Percentiles rank a stretch among this genome's conserved stretches.
Conservation (phyloP, 2,329 filamentous ascomycete species). For the Paraconiothyrium sp. region DNA sequence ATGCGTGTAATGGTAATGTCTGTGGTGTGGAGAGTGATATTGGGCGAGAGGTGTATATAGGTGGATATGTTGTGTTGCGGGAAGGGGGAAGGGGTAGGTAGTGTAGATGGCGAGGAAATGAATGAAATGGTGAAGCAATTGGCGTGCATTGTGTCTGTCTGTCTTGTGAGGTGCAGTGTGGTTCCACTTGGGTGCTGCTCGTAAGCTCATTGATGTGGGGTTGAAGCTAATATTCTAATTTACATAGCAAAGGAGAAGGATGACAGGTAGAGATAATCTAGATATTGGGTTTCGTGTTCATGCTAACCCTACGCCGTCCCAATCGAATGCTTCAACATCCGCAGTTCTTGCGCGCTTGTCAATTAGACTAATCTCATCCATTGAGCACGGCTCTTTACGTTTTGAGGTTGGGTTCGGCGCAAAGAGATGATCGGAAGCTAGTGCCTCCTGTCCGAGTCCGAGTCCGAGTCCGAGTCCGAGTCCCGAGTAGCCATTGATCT, state of each 20-base stretch:
- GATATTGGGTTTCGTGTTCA: not conserved
- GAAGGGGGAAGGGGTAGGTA: not conserved
- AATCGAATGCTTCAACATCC: not conserved
- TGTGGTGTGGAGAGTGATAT: not conserved
- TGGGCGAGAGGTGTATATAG: not conserved
- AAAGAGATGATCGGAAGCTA: too few relatives aligned
- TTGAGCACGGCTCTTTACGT: not conserved
- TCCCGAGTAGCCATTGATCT: not conserved
- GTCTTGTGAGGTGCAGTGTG: not conserved
- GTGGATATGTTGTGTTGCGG: not conserved
- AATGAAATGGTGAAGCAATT: not conserved
- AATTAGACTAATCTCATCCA: not conserved
- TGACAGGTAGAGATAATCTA: too few relatives aligned
- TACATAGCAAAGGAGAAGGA: too few relatives aligned
- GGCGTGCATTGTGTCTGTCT: not conserved
- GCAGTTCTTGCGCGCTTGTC: not conserved
- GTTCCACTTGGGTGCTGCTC: too few relatives aligned
- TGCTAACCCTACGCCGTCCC: not conserved
- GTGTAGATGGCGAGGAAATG: not conserved
- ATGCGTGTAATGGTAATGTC: constrained; percentile 13
- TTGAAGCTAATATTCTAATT: too few relatives aligned
- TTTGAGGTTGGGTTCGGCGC: not conserved
- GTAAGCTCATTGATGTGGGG: too few relatives aligned
- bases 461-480: not conserved
- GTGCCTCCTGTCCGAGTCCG: not conserved